These are phyloP conservation scores for Saccharomyces mikatae DNA, from an alignment of 805 yeast genomes.

Conservation along the genomic window DNA sequence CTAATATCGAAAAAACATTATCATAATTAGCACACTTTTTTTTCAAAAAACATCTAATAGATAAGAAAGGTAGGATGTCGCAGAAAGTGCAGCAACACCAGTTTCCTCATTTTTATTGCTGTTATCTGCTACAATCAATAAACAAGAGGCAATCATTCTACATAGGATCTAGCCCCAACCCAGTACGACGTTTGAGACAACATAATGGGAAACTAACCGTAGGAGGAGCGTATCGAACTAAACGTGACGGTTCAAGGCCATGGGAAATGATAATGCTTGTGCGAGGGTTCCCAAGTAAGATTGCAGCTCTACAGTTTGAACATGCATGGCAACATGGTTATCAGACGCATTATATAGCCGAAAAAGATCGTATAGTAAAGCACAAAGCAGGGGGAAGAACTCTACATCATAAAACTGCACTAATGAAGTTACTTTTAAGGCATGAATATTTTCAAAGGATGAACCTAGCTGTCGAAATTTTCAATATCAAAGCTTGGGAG, in stretches of 20 bases:
- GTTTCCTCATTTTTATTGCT: constrained; percentile 46
- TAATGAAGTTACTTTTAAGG: constrained; percentile 37
- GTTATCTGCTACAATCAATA: constrained; percentile 58
- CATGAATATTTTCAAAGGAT: constrained; percentile 38
- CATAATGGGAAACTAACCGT: constrained; percentile 60
- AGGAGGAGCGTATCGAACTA: constrained; percentile 70
- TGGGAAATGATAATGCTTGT: constrained; percentile 64
- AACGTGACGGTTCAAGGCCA: constrained; percentile 49
- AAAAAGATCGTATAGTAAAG: constrained; percentile 33
- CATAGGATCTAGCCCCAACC: constrained; percentile 79
- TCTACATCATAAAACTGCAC: constrained; percentile 41
- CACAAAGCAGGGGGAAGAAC: constrained; percentile 34
- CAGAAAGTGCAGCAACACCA: background rate
- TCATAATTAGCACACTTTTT: background rate
- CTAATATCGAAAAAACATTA: background rate
- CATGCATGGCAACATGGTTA: constrained; percentile 78
- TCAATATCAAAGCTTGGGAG: constrained; percentile 25
- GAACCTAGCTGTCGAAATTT: constrained; percentile 41
- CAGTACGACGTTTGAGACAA: constrained; percentile 57
- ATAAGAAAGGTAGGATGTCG: background rate
- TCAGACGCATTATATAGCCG: constrained; percentile 50
- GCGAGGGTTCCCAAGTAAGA: constrained; percentile 62
- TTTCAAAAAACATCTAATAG: background rate
- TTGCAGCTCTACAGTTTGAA: constrained; percentile 71
- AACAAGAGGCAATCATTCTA: constrained; percentile 54